Percentiles rank a stretch among this genome's conserved stretches.
Evolutionary conservation across 768 basidiomycete species (phyloP).

Genomic region (Boletus eberwhitei): DNA sequence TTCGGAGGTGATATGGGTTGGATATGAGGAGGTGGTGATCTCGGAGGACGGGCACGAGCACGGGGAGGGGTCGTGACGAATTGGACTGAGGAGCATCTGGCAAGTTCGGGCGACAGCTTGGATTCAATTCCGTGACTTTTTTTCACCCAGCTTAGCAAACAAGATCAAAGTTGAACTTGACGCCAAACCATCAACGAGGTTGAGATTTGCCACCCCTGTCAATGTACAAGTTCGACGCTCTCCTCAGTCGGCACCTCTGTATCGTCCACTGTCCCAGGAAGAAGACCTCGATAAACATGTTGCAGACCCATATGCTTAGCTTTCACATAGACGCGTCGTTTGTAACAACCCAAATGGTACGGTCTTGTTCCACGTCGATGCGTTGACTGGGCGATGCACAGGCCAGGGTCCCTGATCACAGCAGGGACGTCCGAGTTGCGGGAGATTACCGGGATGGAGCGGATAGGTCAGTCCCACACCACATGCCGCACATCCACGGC

Average conservation of each 20-base stretch:
- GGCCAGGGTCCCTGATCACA: too few species aligned
- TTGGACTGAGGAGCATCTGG: too few species aligned
- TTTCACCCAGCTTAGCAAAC: constrained; percentile 17
- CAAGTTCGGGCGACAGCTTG: too few species aligned
- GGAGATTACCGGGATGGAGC: too few species aligned
- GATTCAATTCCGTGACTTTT: background rate
- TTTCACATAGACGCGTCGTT: too few species aligned
- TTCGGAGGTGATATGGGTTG: constrained; percentile 68
- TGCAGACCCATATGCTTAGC: constrained; percentile 77
- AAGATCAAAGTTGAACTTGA: constrained; percentile 15
- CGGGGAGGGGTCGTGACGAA: background rate
- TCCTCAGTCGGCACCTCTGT: constrained; percentile 75
- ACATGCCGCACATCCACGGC: too few species aligned
- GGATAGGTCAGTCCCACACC: too few species aligned
- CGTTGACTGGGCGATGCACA: too few species aligned
- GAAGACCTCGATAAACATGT: constrained; percentile 91
- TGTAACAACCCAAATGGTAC: too few species aligned
- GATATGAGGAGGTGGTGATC: constrained; percentile 18
- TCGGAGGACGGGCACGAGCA: background rate
- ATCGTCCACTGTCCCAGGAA: constrained; percentile 55
- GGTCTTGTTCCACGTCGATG: too few species aligned
- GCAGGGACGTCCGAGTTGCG: too few species aligned
- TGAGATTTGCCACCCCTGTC: background rate
- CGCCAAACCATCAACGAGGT: constrained; percentile 5
- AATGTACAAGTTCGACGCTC: constrained; percentile 53